These are phyloP conservation scores for Ceratorhiza oryzae-sativae DNA, from an alignment of 1,284 basidiomycete species.

Conservation along the genomic window DNA sequence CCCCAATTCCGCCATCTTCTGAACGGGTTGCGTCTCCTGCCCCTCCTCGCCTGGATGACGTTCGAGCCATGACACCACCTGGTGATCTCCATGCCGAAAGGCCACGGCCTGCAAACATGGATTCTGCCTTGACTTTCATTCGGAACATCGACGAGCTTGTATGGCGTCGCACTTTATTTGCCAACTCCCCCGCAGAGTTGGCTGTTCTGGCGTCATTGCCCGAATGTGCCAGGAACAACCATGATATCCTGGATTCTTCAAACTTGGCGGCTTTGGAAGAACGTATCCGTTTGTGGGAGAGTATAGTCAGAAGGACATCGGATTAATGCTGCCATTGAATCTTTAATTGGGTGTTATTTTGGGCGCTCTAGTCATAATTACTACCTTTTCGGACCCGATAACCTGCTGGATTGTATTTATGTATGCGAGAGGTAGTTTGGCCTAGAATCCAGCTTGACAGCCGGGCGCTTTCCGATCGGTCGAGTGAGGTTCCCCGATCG, in stretches of 20 bases:
- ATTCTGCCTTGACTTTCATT: conserved; percentile 28
- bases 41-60: conserved; percentile 7
- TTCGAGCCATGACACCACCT: conserved; percentile 20
- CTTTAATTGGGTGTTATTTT: too few relatives aligned
- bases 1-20: neutral
- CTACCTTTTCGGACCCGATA: too few relatives aligned
- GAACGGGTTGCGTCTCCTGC: neutral
- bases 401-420: too few relatives aligned
- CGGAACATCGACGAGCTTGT: conserved; percentile 35
- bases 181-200: conserved; percentile 17
- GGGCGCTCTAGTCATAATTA: too few relatives aligned
- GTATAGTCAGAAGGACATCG: conserved; percentile 29
- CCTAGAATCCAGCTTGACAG: too few relatives aligned
- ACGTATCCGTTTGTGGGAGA: conserved; percentile 31
- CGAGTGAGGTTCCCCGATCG: too few relatives aligned
- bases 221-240: conserved; percentile 22
- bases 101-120: neutral
- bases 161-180: conserved; percentile 30
- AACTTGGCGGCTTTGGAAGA: conserved; percentile 31
- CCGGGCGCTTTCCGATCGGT: too few relatives aligned
- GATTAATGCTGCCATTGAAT: too few relatives aligned
- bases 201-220: conserved; percentile 24
- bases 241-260: conserved; percentile 15
- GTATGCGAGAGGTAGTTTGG: too few relatives aligned
- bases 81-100: neutral